These are phyloP conservation scores for Gigaspora rosea DNA, from an alignment of 192 early-diverging fungal species.

Conservation along the genomic window DNA sequence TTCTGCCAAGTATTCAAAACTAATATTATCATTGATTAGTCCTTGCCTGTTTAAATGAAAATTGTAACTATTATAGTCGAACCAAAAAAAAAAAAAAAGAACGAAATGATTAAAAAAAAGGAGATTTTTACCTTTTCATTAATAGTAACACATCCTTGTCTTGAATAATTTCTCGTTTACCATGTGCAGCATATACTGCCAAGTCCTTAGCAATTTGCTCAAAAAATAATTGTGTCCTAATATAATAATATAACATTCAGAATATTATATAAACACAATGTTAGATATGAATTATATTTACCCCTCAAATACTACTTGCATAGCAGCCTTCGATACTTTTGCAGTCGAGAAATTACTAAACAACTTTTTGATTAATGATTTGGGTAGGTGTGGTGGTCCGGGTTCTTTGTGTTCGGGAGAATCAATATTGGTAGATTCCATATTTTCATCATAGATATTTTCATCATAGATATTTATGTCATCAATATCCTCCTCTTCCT, in stretches of 20 bases:
- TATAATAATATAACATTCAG: neutral
- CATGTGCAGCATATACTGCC: conserved; percentile 12
- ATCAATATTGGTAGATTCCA: too few relatives aligned
- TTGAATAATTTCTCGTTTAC: conserved; percentile 27
- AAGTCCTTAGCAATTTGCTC: conserved; percentile 34
- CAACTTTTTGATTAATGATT: conserved; percentile 29
- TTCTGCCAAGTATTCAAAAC: conserved; percentile 32
- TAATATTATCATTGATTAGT: conserved; percentile 26
- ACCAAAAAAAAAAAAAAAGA: neutral
- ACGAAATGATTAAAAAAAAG: too few relatives aligned
- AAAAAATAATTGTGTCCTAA: conserved; percentile 36
- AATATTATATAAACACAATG: neutral
- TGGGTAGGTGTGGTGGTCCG: conserved; percentile 28
- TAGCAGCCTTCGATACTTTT: conserved; percentile 31
- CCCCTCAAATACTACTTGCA: conserved; percentile 34
- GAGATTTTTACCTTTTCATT: conserved; percentile 35
- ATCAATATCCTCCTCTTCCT: neutral
- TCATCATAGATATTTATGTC: neutral
- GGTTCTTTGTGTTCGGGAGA: neutral
- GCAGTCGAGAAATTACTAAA: conserved; percentile 26
- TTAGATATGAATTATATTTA: neutral
- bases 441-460: neutral
- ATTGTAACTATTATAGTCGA: neutral
- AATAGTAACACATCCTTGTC: conserved; percentile 33
- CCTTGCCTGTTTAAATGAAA: conserved; percentile 27